phyloP scores from a whole-genome alignment of 495 filamentous ascomycete genomes.

The Trichocladium antarcticum region DNA sequence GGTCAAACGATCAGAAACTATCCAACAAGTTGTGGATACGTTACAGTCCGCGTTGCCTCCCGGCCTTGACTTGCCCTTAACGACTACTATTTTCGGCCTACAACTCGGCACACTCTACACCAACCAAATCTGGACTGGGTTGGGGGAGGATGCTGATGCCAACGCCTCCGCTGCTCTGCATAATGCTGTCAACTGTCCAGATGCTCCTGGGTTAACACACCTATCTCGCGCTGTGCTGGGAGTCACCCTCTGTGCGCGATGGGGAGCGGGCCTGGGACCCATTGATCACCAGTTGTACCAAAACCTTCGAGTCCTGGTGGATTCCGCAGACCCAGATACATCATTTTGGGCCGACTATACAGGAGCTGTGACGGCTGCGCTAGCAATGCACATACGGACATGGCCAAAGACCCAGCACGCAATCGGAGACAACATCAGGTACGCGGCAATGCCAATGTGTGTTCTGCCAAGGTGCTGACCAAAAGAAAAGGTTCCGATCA shows the following conservation, averaged over 20 bases:
- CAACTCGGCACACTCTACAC: slow-evolving; percentile 34
- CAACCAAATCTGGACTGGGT: slow-evolving; percentile 36
- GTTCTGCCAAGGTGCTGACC: not conserved
- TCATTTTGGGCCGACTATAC: slow-evolving; percentile 38
- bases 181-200: slow-evolving; percentile 55
- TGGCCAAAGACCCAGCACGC: slow-evolving; percentile 17
- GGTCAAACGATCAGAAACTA: slow-evolving; percentile 22
- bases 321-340: slow-evolving; percentile 23
- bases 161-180: slow-evolving; percentile 61
- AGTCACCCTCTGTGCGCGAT: slow-evolving; percentile 64
- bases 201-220: slow-evolving; percentile 64
- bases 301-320: slow-evolving; percentile 30
- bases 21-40: slow-evolving; percentile 38
- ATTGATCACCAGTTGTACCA: slow-evolving; percentile 34
- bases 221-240: slow-evolving; percentile 57
- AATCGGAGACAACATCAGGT: slow-evolving; percentile 25
- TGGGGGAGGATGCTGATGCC: slow-evolving; percentile 33
- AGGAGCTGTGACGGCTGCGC: slow-evolving; percentile 28
- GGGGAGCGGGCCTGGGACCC: slow-evolving; percentile 52
- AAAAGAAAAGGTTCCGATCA: slow-evolving; percentile 20
- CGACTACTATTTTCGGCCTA: slow-evolving; percentile 32
- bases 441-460: slow-evolving; percentile 4
- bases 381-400: slow-evolving; percentile 27
- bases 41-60: slow-evolving; percentile 46
- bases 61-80: slow-evolving; percentile 39